Evolutionary conservation across 1,284 basidiomycete species (phyloP).

Genomic region (Pyrrhoderma noxium): DNA sequence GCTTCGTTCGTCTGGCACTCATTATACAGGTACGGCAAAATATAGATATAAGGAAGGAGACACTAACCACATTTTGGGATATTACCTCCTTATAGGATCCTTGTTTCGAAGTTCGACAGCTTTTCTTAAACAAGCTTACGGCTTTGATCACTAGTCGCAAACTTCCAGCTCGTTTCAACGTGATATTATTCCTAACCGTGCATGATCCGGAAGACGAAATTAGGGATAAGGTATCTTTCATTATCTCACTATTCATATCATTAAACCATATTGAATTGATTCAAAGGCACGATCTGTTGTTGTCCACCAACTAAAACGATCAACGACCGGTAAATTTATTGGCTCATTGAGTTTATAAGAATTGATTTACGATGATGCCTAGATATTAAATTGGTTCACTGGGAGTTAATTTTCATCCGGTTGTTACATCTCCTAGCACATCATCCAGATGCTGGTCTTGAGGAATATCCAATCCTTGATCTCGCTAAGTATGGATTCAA

Average conservation of each 20-base stretch:
- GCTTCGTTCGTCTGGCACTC: conserved; percentile 68
- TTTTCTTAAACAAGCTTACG: conserved; percentile 73
- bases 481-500: conserved; percentile 51
- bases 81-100: conserved; percentile 53
- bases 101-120: conserved; percentile 78
- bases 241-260: background rate
- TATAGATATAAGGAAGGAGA: background rate
- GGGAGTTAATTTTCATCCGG: conserved; percentile 82
- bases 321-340: conserved; percentile 38
- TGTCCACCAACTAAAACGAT: conserved; percentile 35
- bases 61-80: background rate
- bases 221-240: conserved; percentile 41
- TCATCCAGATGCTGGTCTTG: conserved; percentile 81
- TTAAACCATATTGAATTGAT: background rate
- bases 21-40: conserved; percentile 59
- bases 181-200: conserved; percentile 82
- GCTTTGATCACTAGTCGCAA: conserved; percentile 52
- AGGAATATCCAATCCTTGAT: conserved; percentile 58
- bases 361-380: background rate
- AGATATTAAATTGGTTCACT: conserved; percentile 57
- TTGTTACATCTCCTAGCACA: conserved; percentile 85
- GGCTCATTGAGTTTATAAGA: background rate
- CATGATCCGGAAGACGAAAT: conserved; percentile 89
- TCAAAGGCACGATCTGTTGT: conserved; percentile 56
- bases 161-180: conserved; percentile 69